phyloP scores from a whole-genome alignment of 106 monocot species.

The Xerophyta viscosa region DNA sequence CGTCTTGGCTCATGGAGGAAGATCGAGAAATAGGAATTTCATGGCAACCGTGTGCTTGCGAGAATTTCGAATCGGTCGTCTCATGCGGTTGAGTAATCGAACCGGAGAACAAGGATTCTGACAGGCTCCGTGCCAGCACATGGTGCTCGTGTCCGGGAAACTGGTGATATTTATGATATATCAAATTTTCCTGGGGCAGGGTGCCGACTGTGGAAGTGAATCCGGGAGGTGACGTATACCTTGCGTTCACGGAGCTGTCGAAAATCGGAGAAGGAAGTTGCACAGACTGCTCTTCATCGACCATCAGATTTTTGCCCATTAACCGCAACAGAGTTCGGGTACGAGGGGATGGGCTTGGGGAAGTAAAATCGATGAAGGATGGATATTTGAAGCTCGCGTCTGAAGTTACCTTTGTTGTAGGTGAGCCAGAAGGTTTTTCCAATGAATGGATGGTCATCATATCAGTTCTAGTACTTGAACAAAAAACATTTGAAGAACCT shows the following conservation, averaged over 20 bases:
- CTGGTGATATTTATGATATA: constrained; percentile 14
- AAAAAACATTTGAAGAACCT: constrained; percentile 10
- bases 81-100: not conserved
- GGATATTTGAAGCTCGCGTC: constrained; percentile 6
- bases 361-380: constrained; percentile 12
- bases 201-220: not conserved
- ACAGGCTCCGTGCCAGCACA: constrained; percentile 8
- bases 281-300: constrained; percentile 33
- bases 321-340: constrained; percentile 35
- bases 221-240: constrained; percentile 7
- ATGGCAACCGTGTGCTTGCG: not conserved
- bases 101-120: not conserved
- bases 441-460: not conserved
- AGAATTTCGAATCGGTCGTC: not conserved
- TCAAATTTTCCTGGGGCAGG: constrained; percentile 2
- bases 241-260: not conserved
- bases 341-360: constrained; percentile 14
- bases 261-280: constrained; percentile 13
- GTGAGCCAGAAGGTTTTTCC: constrained; percentile 2
- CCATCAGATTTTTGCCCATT: constrained; percentile 75
- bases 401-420: not conserved
- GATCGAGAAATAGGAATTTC: not conserved
- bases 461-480: constrained; percentile 10
- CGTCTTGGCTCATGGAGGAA: constrained; percentile 12
- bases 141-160: constrained; percentile 2